These are phyloP conservation scores for Starmerella riodocensis DNA, from an alignment of 805 yeast genomes.

Conservation along the genomic window DNA sequence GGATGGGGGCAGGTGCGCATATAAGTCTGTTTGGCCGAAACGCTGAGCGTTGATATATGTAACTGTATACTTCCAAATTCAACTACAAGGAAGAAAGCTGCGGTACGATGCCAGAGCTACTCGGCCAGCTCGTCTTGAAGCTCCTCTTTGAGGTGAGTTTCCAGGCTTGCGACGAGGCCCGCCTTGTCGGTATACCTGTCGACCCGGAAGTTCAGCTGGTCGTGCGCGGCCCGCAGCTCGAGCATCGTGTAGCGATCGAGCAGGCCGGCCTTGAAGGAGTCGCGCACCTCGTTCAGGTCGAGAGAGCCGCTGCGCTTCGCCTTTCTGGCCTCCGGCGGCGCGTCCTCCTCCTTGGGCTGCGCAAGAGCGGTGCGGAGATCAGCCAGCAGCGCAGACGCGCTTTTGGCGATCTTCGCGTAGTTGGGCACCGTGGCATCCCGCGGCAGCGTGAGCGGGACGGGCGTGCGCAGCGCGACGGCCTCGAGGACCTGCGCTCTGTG, in stretches of 20 bases:
- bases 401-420: neutral
- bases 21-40: too few species aligned
- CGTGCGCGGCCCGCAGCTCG: slow-evolving; percentile 1
- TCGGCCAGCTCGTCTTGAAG: too few species aligned
- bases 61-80: too few species aligned
- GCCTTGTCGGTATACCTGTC: neutral
- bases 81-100: neutral
- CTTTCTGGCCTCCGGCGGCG: neutral
- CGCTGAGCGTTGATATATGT: too few species aligned
- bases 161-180: too few species aligned
- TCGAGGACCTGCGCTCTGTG: slow-evolving; percentile 1
- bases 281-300: neutral
- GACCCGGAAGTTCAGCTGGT: neutral
- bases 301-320: neutral
- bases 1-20: too few species aligned
- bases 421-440: slow-evolving; percentile 1
- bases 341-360: neutral
- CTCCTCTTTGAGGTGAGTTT: too few species aligned
- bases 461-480: neutral
- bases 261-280: neutral
- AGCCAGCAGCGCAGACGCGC: neutral
- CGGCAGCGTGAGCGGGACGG: neutral
- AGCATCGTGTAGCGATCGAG: slow-evolving; percentile 1
- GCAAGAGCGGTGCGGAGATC: neutral
- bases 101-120: neutral